Percentiles rank a stretch among this genome's conserved stretches.
These are phyloP conservation scores for Mucor lusitanicus DNA, from an alignment of 371 early-diverging fungal genomes.

Conservation along the genomic window DNA sequence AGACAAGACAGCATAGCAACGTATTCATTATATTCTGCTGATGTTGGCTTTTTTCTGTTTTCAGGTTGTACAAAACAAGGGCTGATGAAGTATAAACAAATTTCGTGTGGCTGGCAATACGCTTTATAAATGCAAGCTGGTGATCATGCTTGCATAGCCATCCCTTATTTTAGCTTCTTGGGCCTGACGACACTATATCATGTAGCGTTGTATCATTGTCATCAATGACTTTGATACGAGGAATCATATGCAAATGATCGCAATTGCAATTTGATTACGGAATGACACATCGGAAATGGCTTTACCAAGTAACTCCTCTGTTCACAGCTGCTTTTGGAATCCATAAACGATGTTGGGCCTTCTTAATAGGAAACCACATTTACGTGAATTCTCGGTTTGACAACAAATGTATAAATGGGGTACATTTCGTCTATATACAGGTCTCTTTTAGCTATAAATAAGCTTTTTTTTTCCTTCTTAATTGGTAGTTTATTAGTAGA, in stretches of 20 bases:
- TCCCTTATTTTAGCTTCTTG: background rate
- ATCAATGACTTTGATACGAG: background rate
- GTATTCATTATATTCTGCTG: background rate
- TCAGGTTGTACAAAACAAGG: background rate
- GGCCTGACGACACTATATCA: background rate
- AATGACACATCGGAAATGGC: background rate
- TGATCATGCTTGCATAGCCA: background rate
- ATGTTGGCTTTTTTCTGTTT: background rate
- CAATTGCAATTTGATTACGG: background rate
- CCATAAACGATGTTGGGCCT: background rate
- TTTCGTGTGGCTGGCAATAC: constrained; percentile 1
- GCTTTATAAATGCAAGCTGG: background rate
- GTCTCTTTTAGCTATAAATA: background rate
- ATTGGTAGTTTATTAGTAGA: background rate
- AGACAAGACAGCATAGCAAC: background rate
- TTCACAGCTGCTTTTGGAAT: background rate
- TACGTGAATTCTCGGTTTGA: background rate
- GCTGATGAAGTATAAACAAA: background rate
- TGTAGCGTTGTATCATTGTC: background rate
- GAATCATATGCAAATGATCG: background rate
- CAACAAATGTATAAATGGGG: background rate
- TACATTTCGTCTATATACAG: background rate
- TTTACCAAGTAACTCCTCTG: background rate
- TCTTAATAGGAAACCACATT: background rate
- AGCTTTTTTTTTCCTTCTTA: background rate